Conservation (phyloP, 176 grass and related monocot species). For the Triticum turgidum region DNA sequence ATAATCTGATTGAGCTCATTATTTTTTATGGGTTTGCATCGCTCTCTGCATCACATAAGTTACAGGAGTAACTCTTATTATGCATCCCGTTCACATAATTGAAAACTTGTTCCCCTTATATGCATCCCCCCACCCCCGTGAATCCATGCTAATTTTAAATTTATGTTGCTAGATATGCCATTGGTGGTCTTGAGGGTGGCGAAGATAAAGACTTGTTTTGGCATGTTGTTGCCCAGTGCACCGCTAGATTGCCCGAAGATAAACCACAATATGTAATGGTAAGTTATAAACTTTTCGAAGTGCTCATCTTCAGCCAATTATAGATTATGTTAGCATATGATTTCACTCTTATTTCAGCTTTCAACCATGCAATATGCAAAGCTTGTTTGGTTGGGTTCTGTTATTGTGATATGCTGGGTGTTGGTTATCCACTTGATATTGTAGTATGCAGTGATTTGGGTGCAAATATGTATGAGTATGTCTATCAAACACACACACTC, state of each 20-base stretch:
- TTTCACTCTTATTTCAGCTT: not conserved
- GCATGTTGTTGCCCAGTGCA: slow-evolving; percentile 90
- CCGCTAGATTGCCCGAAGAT: slow-evolving; percentile 83
- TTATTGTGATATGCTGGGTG: slow-evolving; percentile 58
- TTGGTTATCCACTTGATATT: slow-evolving; percentile 98
- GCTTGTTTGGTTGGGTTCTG: slow-evolving; percentile 20
- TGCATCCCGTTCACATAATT: no score
- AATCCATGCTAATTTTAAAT: no score
- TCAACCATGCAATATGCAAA: not conserved
- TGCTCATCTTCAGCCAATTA: not conserved
- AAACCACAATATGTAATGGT: slow-evolving; percentile 99
- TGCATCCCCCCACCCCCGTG: no score
- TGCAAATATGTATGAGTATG: no score
- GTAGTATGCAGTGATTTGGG: slow-evolving; percentile 53
- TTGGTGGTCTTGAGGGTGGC: slow-evolving; percentile 91
- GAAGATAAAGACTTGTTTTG: slow-evolving; percentile 97
- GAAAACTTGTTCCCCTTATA: no score
- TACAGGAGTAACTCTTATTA: no score
- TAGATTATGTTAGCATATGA: no score
- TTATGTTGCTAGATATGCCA: slow-evolving; percentile 71
- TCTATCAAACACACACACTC: no score
- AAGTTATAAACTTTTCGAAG: slow-evolving; percentile 8
- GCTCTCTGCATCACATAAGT: no score
- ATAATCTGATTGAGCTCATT: no score
- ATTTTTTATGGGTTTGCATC: no score